A percentile compares a stretch with the other conserved stretches of the same genome.
Evolutionary conservation across 2,329 filamentous ascomycete species (phyloP).

Genomic region (Colletotrichum theobromicola): DNA sequence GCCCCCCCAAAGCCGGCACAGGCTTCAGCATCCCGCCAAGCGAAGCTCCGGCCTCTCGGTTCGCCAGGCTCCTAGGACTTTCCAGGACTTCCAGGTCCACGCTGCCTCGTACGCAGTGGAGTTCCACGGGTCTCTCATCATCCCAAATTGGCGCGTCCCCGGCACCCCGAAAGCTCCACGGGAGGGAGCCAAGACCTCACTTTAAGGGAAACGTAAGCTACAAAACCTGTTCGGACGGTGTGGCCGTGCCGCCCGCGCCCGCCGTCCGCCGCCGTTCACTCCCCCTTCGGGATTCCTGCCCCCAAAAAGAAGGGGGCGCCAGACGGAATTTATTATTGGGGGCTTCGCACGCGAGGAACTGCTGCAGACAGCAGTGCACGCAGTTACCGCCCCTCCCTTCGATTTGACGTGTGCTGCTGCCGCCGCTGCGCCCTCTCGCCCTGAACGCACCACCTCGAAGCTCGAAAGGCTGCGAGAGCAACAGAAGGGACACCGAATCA

Average conservation of each 20-base stretch:
- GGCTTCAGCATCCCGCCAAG: not conserved
- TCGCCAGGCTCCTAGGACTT: not conserved
- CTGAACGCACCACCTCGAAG: not conserved
- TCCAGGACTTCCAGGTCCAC: conserved; percentile 1
- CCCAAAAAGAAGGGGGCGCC: not conserved
- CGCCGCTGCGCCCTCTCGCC: not conserved
- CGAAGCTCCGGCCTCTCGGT: conserved; percentile 8
- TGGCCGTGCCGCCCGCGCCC: conserved; percentile 14
- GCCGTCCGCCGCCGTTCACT: conserved; percentile 1
- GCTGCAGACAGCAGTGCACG: not conserved
- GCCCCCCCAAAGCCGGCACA: not conserved
- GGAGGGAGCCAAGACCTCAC: conserved; percentile 16
- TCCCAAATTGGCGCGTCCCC: conserved; percentile 11
- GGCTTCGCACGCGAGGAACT: not conserved
- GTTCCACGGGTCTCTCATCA: conserved; percentile 18
- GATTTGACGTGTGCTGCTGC: not conserved
- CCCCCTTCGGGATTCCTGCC: conserved; percentile 1
- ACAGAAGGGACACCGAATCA: conserved; percentile 25
- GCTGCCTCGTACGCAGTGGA: conserved; percentile 17
- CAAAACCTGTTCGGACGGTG: conserved; percentile 20
- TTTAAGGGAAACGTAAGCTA: conserved; percentile 21
- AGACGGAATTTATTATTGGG: conserved; percentile 16
- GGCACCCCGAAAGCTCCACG: conserved; percentile 8
- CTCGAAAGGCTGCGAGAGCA: conserved; percentile 11
- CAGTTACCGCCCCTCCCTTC: not conserved